Evolutionary conservation across 2,329 filamentous ascomycete genomes (phyloP).

Genomic region (Ampelomyces quisqualis): DNA sequence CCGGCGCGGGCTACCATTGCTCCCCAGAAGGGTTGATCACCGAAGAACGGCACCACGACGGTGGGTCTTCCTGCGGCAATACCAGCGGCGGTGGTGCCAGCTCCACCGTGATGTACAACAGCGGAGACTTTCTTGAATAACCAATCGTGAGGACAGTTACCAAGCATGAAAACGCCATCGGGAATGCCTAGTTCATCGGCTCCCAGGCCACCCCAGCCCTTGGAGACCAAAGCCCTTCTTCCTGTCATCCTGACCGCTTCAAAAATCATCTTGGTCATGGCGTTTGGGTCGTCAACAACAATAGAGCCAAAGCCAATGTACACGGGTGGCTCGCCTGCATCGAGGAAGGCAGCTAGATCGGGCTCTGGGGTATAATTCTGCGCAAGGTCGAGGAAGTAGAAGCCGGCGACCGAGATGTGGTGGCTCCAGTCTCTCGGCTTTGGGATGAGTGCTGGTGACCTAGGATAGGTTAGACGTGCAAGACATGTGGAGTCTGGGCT

Average conservation of each 20-base stretch:
- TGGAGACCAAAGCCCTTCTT: conserved; percentile 77
- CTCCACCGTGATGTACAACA: conserved; percentile 85
- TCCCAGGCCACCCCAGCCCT: conserved; percentile 85
- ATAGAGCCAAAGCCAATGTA: conserved; percentile 48
- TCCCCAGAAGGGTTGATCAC: conserved; percentile 47
- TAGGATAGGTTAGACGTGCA: conserved; percentile 6
- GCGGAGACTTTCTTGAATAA: conserved; percentile 77
- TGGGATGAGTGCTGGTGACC: conserved; percentile 47
- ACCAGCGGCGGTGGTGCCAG: conserved; percentile 85
- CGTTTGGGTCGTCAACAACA: conserved; percentile 46
- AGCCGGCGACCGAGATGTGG: conserved; percentile 45
- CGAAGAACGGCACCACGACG: conserved; percentile 77
- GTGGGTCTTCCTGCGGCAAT: conserved; percentile 78
- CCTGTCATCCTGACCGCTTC: conserved; percentile 56
- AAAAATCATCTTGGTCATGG: conserved; percentile 46
- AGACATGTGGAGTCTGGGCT: neutral
- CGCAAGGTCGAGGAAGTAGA: conserved; percentile 45
- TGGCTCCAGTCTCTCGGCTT: conserved; percentile 51
- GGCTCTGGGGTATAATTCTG: conserved; percentile 43
- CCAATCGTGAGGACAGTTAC: conserved; percentile 87
- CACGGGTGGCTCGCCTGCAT: conserved; percentile 44
- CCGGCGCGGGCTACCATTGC: conserved; percentile 46
- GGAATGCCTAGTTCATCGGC: conserved; percentile 65
- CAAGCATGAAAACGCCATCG: conserved; percentile 77
- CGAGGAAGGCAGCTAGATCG: conserved; percentile 44